Conservation (phyloP, 2,329 filamentous ascomycete species). For the Dactylellina sp. region DNA sequence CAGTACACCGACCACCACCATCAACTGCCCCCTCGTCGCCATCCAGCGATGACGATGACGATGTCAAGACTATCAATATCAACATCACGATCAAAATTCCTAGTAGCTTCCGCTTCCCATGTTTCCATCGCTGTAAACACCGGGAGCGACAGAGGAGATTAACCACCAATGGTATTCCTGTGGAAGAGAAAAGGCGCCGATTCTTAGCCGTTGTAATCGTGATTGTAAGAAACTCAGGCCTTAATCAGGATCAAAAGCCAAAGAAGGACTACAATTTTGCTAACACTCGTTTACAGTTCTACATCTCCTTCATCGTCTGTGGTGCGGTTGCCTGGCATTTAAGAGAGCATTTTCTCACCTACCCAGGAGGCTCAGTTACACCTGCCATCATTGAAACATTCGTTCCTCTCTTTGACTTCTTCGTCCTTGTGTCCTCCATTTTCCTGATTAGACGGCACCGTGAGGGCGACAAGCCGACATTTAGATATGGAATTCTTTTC, state of each 20-base stretch:
- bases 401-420: slow-evolving; percentile 28
- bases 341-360: slow-evolving; percentile 13
- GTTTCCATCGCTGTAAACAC: slow-evolving; percentile 29
- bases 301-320: slow-evolving; percentile 44
- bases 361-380: too few species aligned
- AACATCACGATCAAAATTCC: slow-evolving; percentile 50
- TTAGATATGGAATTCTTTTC: slow-evolving; percentile 21
- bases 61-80: slow-evolving; percentile 52
- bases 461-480: slow-evolving; percentile 26
- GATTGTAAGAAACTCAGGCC: slow-evolving; percentile 16
- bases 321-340: slow-evolving; percentile 31
- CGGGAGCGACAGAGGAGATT: background rate
- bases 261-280: too few species aligned
- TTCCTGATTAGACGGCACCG: slow-evolving; percentile 19
- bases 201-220: slow-evolving; percentile 27
- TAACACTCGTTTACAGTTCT: slow-evolving; percentile 16
- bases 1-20: slow-evolving; percentile 26
- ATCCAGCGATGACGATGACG: slow-evolving; percentile 20
- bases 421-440: slow-evolving; percentile 24
- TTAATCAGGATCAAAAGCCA: background rate
- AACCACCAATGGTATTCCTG: background rate
- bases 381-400: slow-evolving; percentile 35
- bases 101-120: slow-evolving; percentile 33
- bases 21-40: slow-evolving; percentile 1
- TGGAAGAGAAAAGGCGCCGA: slow-evolving; percentile 18